Base-by-base conservation (phyloP, 108 stramenopile genomes). In the Cyclotella distinguenda region DNA sequence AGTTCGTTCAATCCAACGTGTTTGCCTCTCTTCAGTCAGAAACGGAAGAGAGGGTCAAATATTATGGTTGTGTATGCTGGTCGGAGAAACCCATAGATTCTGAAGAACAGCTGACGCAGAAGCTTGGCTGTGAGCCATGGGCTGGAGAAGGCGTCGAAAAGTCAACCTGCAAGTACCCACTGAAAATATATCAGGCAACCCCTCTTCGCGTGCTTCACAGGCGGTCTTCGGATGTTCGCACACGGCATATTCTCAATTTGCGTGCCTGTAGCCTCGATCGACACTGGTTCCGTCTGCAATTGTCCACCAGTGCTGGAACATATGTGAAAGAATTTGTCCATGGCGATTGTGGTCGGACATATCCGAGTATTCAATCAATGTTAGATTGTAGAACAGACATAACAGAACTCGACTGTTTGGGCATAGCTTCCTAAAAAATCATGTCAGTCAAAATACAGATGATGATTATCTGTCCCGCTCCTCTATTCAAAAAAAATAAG, bases 311-410 rank as follows among this genome's bases (percentile, higher is more conserved):
- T 31, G 88, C 86, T 9, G 95, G 95, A 21, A 89, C 95, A 0
- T 89, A 93, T 45, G 91, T 96, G 45, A 96, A 96, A 59, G 95
- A 96, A 61, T 93, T 91, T 71, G 85, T 88, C 7, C 84, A 91
- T 63, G 90, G 91, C 8, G 95, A 96, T 80, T 86, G 88, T 21
- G 84, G 87, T 5, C 60, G 95, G 55, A 93, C 90, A 1, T 13
- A 44, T 40, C 95, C 95, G 2, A 87, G 76, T 58, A 48, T 96
- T 34, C 32, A 72, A 7, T 72, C 74, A n/a, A 42, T 96, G 23
- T 38, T 96, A 38, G 89, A 85, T 18, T 78, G 85, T 23, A 83
- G 87, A 19, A 79, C 83, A 15, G 87, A 90, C 74, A 81, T 95
- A 42, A 67, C 88, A 18, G 74, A 86, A 54, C 67, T 91, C 16